These are phyloP conservation scores for Pythium insidiosum DNA, from an alignment of 352 stramenopile genomes.

Conservation along the genomic window DNA sequence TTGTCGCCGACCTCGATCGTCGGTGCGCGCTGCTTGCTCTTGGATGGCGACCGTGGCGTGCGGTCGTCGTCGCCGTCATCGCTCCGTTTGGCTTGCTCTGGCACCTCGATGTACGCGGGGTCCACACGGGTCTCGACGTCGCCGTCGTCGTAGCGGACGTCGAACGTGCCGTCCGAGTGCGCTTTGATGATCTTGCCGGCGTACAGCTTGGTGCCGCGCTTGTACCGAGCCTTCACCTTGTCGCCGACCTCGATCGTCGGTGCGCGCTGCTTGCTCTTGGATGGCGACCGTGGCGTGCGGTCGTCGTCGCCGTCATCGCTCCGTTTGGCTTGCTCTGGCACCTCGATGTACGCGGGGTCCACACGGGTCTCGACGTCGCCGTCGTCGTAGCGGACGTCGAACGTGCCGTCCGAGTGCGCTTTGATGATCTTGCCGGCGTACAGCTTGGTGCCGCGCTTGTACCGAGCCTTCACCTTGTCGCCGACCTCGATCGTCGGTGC, in stretches of 20 bases:
- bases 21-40: not conserved
- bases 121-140: slow-evolving; percentile 35
- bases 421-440: slow-evolving; percentile 36
- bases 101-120: not conserved
- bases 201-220: slow-evolving; percentile 35
- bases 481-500: slow-evolving; percentile 15
- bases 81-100: not conserved
- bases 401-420: slow-evolving; percentile 46
- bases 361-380: slow-evolving; percentile 33
- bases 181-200: slow-evolving; percentile 34
- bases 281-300: no score
- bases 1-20: slow-evolving; percentile 11
- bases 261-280: no score
- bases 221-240: slow-evolving; percentile 35
- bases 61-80: not conserved
- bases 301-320: no score
- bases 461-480: slow-evolving; percentile 29
- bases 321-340: not conserved
- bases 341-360: slow-evolving; percentile 3
- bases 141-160: slow-evolving; percentile 53
- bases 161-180: slow-evolving; percentile 48
- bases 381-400: slow-evolving; percentile 61
- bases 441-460: slow-evolving; percentile 24
- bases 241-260: slow-evolving; percentile 15
- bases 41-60: no score